These are phyloP conservation scores for Boletus coccyginus DNA, from an alignment of 768 basidiomycete species.

Conservation along the genomic window DNA sequence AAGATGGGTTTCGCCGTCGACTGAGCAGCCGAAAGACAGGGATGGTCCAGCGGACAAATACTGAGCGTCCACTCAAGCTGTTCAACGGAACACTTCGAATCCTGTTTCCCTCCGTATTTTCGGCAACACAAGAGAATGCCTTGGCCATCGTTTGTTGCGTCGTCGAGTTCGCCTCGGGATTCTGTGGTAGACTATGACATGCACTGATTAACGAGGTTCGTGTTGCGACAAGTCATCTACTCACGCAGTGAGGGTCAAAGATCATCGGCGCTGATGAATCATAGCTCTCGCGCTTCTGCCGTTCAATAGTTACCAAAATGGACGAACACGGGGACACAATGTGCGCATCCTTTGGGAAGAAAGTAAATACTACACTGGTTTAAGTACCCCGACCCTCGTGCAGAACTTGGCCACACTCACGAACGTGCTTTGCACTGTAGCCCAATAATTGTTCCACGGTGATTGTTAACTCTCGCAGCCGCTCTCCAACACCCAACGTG, in stretches of 20 bases:
- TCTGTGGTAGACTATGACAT: background rate
- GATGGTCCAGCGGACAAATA: background rate
- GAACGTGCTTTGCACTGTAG: background rate
- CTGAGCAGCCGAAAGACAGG: background rate
- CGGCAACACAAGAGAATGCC: background rate
- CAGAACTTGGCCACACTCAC: background rate
- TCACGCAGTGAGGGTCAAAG: background rate
- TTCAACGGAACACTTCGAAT: background rate
- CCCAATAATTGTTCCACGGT: background rate
- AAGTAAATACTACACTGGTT: background rate
- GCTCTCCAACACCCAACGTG: too few relatives aligned
- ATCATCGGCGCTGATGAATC: background rate
- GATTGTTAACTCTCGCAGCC: too few relatives aligned
- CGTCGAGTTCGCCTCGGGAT: background rate
- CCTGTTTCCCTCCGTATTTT: background rate
- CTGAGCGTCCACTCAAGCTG: background rate
- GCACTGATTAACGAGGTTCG: background rate
- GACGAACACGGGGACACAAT: background rate
- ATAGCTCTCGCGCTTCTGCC: background rate
- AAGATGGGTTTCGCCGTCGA: background rate
- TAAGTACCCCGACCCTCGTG: background rate
- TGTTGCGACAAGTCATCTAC: background rate
- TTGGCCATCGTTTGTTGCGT: background rate
- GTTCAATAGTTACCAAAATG: background rate
- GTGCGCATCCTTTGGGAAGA: background rate